Conservation (phyloP, 257 asterid genomes). For the Fraxinus cuspidata region DNA sequence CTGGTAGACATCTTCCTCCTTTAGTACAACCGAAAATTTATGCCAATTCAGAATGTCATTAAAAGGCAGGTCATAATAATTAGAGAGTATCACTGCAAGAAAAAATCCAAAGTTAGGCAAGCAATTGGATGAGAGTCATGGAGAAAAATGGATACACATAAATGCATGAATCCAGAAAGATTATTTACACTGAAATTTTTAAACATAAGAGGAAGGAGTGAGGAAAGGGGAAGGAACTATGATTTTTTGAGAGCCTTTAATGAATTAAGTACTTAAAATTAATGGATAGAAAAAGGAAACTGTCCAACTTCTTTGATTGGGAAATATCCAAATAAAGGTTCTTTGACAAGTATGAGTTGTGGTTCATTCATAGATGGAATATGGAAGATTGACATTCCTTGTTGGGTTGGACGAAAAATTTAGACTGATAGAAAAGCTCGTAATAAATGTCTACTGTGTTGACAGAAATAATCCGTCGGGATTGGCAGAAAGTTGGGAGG, state of each 20-base stretch:
- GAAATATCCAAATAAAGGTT: too few relatives aligned
- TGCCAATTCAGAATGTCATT: conserved; percentile 85
- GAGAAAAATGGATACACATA: conserved; percentile 10
- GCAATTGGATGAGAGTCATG: conserved; percentile 9
- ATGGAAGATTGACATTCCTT: not conserved
- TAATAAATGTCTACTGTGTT: not conserved
- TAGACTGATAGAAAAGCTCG: not conserved
- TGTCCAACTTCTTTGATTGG: not conserved
- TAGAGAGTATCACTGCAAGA: conserved; percentile 84
- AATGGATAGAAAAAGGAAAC: not conserved
- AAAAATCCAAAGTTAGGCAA: conserved; percentile 24
- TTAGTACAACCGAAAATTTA: conserved; percentile 73
- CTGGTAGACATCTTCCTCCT: conserved; percentile 88
- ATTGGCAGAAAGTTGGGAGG: not conserved
- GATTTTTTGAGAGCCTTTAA: not conserved
- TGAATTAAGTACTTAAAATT: not conserved
- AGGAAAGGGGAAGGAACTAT: not conserved
- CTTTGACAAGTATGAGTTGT: not conserved
- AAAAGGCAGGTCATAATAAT: conserved; percentile 95
- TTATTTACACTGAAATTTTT: not conserved
- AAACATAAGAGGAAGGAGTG: not conserved
- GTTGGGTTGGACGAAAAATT: not conserved
- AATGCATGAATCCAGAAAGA: not conserved
- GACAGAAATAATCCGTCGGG: not conserved
- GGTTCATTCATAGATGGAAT: not conserved